Percentiles rank a stretch among this genome's conserved stretches.
These are phyloP conservation scores for barley (Hordeum vulgare) DNA, from an alignment of 176 grass and related monocot species.

Conservation along the genomic window MorexV3_pseudomolecules_assembly NC_058522.1:97936881-97937380, in stretches of 20 bases:
- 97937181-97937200: neutral
- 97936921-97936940: conserved; percentile 83
- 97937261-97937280: no score
- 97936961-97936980: conserved; percentile 24
- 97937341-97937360: no score
- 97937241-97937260: neutral
- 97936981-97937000: neutral
- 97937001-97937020: conserved; percentile 1
- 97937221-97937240: neutral
- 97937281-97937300: no score
- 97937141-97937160: neutral
- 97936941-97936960: conserved; percentile 57
- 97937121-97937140: neutral
- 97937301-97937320: no score
- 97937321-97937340: no score
- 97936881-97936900: conserved; percentile 83
- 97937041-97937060: neutral
- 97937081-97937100: neutral
- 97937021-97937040: conserved; percentile 14
- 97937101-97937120: neutral
- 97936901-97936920: conserved; percentile 80
- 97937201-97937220: neutral
- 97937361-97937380: neutral
- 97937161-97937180: neutral
- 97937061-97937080: neutral